A percentile compares a stretch with the other conserved stretches of the same genome.
Conservation (phyloP, 2,329 filamentous ascomycete species). For the Alternaria angustiovoidea region DNA sequence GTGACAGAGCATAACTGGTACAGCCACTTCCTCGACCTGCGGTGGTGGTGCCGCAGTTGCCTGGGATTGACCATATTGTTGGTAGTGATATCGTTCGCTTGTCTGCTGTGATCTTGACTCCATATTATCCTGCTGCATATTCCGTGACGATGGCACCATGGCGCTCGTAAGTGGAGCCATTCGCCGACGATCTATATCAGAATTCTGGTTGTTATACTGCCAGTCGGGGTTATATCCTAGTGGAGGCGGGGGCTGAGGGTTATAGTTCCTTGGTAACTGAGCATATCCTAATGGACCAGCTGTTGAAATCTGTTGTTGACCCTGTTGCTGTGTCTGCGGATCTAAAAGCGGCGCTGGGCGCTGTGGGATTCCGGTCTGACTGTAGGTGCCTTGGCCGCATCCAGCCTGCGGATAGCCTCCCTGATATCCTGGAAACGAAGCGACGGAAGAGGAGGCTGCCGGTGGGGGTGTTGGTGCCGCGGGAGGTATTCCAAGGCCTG, state of each 20-base stretch:
- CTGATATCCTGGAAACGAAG: conserved; percentile 28
- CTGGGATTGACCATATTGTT: conserved; percentile 21
- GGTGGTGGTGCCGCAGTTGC: conserved; percentile 17
- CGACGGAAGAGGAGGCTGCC: conserved; percentile 29
- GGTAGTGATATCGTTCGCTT: conserved; percentile 28
- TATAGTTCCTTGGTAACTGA: conserved; percentile 17
- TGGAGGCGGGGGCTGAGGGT: conserved; percentile 19
- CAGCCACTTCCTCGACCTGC: conserved; percentile 22
- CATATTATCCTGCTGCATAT: conserved; percentile 17
- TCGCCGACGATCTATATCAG: conserved; percentile 10
- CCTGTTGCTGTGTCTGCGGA: conserved; percentile 14
- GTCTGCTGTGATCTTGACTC: conserved; percentile 22
- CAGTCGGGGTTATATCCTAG: conserved; percentile 24
- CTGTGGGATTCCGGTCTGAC: conserved; percentile 22
- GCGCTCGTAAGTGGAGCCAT: conserved; percentile 9
- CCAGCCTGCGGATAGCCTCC: conserved; percentile 20
- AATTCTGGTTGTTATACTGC: conserved; percentile 27
- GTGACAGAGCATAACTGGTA: conserved; percentile 43
- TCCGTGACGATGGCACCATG: conserved; percentile 24
- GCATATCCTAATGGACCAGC: conserved; percentile 20
- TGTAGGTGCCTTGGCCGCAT: conserved; percentile 18
- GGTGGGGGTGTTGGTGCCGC: conserved; percentile 40
- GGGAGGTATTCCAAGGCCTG: conserved; percentile 30
- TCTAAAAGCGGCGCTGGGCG: conserved; percentile 30
- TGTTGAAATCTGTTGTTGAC: conserved; percentile 18